Base-by-base conservation (phyloP, 768 basidiomycete species). In the Galerina sulciceps region DNA sequence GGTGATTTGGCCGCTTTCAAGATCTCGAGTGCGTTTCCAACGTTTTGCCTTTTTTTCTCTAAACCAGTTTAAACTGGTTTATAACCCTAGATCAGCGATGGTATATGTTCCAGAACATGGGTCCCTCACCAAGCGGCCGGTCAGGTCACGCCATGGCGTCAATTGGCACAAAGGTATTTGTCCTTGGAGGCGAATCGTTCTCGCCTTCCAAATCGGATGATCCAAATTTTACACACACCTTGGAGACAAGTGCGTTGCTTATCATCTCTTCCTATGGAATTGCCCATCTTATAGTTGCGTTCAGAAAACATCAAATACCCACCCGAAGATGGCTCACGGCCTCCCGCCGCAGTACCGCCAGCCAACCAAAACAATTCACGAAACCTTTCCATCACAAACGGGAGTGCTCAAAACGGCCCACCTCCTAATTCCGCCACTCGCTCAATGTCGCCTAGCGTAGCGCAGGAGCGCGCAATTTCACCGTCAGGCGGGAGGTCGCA, bases 71-170 rank as follows among this genome's bases (percentile, higher is more conserved):
- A 46, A 31, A 34, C n/a, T 52, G 45, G 14, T 54, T 63, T 49
- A 63, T 53, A 31, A 20, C 40, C 59, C 46, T 70, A 98, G 96
- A 95, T 74, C 93, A 94, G 69, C 84, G 97, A 65, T 99, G 97
- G 97, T 99, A 96, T 76, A 99, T 96, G 94, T 99, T 99, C 80
- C 95, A 98, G 74, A 97, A 98, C 70, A 99, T 99, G 97, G 97
- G 97, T 0, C 96, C 96, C 15, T 85, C 93, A 14, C 97, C 97
- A 0, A 88, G 82, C 40, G 93, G 94, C 2, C 85, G 97, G 49
- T 96, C 94, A 9, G 97, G 97, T 1, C 97, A 99, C 74, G 93
- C 96, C n/a, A 96, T 99, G 95, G 94, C 96, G 6, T 88, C 93
- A 11, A 88, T 91, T 69, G 94, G 93, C 31, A 84, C 88, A 47